phyloP scores from a whole-genome alignment of 495 filamentous ascomycete genomes.

The Tuber magnatum region DNA sequence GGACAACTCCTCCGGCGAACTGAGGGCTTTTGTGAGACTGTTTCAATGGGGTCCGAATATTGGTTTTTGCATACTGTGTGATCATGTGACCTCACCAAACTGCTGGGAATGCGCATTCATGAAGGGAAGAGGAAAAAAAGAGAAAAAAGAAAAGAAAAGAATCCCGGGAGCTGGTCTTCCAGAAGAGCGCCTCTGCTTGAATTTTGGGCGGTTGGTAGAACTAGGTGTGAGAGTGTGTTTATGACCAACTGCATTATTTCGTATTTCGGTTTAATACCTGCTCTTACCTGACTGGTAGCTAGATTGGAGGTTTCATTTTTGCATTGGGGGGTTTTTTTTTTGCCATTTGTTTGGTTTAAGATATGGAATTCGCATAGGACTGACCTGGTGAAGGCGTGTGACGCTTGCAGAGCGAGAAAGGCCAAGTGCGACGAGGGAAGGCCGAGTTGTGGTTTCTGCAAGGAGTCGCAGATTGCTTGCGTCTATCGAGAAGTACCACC shows the following conservation, averaged over 20 bases:
- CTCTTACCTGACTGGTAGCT: background rate
- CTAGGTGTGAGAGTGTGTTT: constrained; percentile 7
- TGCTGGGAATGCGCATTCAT: background rate
- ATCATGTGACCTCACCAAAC: constrained; percentile 2
- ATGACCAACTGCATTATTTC: background rate
- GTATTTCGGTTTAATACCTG: background rate
- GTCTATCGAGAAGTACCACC: constrained; percentile 57
- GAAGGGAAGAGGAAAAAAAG: background rate
- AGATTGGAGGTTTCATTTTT: background rate
- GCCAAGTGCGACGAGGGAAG: constrained; percentile 60
- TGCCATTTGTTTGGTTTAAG: background rate
- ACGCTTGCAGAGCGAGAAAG: constrained; percentile 56
- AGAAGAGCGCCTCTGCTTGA: background rate
- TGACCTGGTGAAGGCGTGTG: constrained; percentile 48
- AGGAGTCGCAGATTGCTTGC: constrained; percentile 51
- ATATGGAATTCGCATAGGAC: background rate
- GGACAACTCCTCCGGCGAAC: background rate
- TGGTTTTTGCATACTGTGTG: background rate
- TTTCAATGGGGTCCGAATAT: background rate
- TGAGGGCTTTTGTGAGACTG: background rate
- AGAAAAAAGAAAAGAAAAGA: background rate
- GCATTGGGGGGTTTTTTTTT: background rate
- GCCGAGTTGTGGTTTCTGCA: constrained; percentile 55
- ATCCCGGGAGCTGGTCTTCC: background rate
- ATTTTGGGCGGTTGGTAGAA: background rate